Evolutionary conservation across 208 protist species (phyloP).

Genomic region (Acanthamoeba royreba): DNA sequence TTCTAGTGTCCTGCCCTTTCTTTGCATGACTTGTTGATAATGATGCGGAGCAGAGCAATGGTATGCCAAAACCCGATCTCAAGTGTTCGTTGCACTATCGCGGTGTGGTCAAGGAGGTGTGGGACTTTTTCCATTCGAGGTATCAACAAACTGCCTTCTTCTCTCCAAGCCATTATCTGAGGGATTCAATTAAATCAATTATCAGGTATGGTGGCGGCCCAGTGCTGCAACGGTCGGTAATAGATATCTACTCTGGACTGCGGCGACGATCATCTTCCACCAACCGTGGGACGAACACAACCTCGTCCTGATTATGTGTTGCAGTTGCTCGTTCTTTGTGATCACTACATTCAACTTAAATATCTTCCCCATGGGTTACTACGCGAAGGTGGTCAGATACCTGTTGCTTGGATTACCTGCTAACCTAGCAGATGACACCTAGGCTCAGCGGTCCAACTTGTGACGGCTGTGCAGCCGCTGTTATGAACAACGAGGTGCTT

Average conservation of each 20-base stretch:
- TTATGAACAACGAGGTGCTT: no score
- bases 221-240: not conserved
- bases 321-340: no score
- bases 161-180: no score
- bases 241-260: not conserved
- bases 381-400: no score
- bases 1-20: not conserved
- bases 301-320: no score
- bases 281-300: no score
- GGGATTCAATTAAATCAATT: not conserved
- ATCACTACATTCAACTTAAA: no score
- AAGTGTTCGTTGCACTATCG: not conserved
- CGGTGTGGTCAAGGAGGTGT: constrained; percentile 13
- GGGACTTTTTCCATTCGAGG: not conserved
- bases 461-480: no score
- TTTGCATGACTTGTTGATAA: not conserved
- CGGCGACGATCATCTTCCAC: not conserved
- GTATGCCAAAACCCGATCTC: not conserved
- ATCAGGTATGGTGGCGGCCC: not conserved
- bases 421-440: no score
- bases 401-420: no score
- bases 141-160: not conserved
- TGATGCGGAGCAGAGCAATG: not conserved
- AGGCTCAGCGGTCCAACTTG: no score
- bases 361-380: no score